Conservation (phyloP, 108 stramenopile genomes). For the Thalassiosira profunda region DNA sequence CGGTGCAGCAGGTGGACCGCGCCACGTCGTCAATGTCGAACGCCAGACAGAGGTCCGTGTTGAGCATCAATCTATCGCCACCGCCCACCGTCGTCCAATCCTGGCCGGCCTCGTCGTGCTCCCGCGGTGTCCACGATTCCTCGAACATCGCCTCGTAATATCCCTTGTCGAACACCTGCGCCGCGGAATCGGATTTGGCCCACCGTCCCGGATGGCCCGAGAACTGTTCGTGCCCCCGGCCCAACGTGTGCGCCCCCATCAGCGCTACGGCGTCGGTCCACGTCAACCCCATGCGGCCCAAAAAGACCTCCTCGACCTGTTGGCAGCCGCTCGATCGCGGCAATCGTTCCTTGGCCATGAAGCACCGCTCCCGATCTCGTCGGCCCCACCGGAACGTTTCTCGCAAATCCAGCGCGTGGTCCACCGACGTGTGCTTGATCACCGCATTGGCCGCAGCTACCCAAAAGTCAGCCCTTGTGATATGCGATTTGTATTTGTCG, state of each 20-base stretch:
- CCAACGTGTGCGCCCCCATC: constrained; percentile 44
- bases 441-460: constrained; percentile 28
- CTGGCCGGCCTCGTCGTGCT: background rate
- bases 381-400: constrained; percentile 33
- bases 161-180: constrained; percentile 36
- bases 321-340: constrained; percentile 16
- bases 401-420: constrained; percentile 16
- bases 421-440: constrained; percentile 21
- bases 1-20: too few relatives aligned
- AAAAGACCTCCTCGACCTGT: constrained; percentile 27
- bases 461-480: constrained; percentile 36
- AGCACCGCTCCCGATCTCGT: constrained; percentile 13
- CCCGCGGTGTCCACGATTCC: constrained; percentile 19
- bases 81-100: constrained; percentile 24
- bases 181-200: constrained; percentile 30
- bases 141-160: constrained; percentile 28
- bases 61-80: constrained; percentile 32
- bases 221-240: constrained; percentile 30
- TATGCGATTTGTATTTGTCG: constrained; percentile 11
- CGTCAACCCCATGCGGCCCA: constrained; percentile 29
- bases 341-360: constrained; percentile 14
- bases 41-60: constrained; percentile 38
- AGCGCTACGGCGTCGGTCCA: constrained; percentile 52
- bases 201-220: constrained; percentile 45
- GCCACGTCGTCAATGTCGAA: constrained; percentile 32